These are phyloP conservation scores for Mucor mucedo DNA, from an alignment of 371 early-diverging fungal species.

Conservation along the genomic window DNA sequence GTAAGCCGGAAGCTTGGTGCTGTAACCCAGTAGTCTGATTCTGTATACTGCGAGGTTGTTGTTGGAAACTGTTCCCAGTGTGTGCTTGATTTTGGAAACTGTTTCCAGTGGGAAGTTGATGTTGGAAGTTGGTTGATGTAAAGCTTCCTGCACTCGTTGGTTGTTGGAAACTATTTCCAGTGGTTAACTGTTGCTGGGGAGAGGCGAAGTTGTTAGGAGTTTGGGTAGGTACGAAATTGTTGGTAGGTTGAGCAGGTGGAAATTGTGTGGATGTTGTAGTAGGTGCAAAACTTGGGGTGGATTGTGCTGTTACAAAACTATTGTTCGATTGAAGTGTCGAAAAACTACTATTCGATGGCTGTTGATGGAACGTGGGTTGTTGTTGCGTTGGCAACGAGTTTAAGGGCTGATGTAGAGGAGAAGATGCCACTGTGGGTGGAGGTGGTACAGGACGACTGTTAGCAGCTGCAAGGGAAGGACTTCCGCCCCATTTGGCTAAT, in stretches of 20 bases:
- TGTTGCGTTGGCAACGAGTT: constrained; percentile 14
- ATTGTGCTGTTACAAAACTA: neutral
- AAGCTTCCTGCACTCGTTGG: neutral
- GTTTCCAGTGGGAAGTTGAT: constrained; percentile 12
- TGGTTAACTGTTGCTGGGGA: neutral
- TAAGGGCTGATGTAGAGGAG: constrained; percentile 17
- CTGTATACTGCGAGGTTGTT: neutral
- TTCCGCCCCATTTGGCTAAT: constrained; percentile 42
- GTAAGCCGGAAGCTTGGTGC: too few species aligned
- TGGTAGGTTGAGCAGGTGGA: neutral
- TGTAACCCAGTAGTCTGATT: too few species aligned
- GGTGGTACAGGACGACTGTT: constrained; percentile 26
- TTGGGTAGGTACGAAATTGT: neutral
- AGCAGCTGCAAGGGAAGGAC: constrained; percentile 21
- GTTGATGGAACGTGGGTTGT: constrained; percentile 20
- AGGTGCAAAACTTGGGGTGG: neutral
- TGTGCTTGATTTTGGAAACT: neutral
- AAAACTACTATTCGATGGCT: neutral
- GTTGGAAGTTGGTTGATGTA: constrained; percentile 9
- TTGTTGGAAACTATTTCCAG: neutral
- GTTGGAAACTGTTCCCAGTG: neutral
- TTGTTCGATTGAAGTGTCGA: neutral
- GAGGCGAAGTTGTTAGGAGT: too few species aligned
- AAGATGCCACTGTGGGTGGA: constrained; percentile 3
- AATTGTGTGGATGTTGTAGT: too few species aligned